Evolutionary conservation across 129 eudicot genomes (phyloP).

Genomic region (Ambrosia trifida): DNA sequence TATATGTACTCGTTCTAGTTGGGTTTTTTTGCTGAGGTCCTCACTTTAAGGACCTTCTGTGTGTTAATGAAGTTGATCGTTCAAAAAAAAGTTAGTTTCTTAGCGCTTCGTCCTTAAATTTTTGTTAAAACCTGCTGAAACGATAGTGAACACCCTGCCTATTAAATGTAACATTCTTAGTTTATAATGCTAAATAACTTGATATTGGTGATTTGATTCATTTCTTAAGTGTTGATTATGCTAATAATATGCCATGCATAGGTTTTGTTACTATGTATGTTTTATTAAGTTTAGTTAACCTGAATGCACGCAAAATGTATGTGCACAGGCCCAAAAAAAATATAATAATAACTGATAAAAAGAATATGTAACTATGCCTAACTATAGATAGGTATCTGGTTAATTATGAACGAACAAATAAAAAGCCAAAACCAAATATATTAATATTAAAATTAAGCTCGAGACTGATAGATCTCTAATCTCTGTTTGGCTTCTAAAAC

Average conservation of each 20-base stretch:
- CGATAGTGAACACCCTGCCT: too few species aligned
- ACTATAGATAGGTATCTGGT: constrained; percentile 27
- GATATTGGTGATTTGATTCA: neutral
- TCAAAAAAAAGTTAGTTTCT: too few species aligned
- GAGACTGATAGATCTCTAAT: constrained; percentile 65
- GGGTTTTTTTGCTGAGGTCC: too few species aligned
- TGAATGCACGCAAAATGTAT: neutral
- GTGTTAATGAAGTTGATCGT: too few species aligned
- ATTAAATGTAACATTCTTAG: too few species aligned
- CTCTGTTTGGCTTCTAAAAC: constrained; percentile 60
- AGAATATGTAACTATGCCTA: neutral
- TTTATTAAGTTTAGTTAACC: neutral
- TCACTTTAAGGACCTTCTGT: too few species aligned
- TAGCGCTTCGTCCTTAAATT: too few species aligned
- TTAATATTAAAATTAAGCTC: constrained; percentile 37
- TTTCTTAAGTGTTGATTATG: neutral
- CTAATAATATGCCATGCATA: neutral
- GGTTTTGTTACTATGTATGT: too few species aligned
- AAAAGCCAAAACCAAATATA: constrained; percentile 21
- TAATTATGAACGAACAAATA: constrained; percentile 1
- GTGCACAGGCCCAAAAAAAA: neutral
- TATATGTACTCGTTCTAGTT: too few species aligned
- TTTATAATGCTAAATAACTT: too few species aligned
- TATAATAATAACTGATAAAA: neutral
- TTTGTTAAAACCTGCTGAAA: too few species aligned